These are phyloP conservation scores for Taphrina deformans DNA, from an alignment of 1,139 yeast species.

Conservation along the genomic window DNA sequence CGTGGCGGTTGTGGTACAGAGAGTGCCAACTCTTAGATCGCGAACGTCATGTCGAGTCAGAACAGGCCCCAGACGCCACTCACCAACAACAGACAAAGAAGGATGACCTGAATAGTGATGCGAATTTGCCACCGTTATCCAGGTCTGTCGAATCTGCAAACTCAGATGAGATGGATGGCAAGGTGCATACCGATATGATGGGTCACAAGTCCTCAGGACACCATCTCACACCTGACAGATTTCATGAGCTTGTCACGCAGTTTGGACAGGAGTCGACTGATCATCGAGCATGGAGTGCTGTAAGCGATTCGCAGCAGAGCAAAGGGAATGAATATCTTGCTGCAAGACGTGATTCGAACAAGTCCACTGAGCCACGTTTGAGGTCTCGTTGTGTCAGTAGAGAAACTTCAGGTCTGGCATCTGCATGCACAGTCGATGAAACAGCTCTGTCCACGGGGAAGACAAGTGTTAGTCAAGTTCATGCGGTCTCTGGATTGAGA, in stretches of 20 bases:
- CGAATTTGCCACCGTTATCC: constrained; percentile 35
- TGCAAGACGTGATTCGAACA: too few relatives aligned
- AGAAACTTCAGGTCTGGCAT: too few relatives aligned
- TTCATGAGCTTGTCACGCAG: constrained; percentile 26
- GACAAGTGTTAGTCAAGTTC: too few relatives aligned
- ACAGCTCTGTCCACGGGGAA: too few relatives aligned
- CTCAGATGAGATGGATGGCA: constrained; percentile 8
- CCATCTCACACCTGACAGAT: constrained; percentile 29
- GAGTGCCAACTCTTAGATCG: constrained; percentile 45
- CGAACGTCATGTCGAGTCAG: constrained; percentile 1
- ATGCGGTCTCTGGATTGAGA: neutral
- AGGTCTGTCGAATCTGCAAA: constrained; percentile 37
- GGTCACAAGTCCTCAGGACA: neutral
- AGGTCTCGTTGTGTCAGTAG: too few relatives aligned
- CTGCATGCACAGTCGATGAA: too few relatives aligned
- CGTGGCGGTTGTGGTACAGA: constrained; percentile 61
- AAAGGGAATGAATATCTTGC: too few relatives aligned
- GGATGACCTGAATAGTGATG: neutral
- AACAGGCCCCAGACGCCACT: neutral
- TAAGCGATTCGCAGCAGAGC: neutral
- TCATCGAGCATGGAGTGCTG: constrained; percentile 10
- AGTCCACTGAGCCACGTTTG: too few relatives aligned
- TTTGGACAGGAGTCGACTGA: constrained; percentile 23
- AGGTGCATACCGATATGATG: neutral
- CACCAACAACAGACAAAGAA: neutral